Evolutionary conservation across 1,284 basidiomycete genomes (phyloP).

Genomic region (Ustilago cynodontis): DNA sequence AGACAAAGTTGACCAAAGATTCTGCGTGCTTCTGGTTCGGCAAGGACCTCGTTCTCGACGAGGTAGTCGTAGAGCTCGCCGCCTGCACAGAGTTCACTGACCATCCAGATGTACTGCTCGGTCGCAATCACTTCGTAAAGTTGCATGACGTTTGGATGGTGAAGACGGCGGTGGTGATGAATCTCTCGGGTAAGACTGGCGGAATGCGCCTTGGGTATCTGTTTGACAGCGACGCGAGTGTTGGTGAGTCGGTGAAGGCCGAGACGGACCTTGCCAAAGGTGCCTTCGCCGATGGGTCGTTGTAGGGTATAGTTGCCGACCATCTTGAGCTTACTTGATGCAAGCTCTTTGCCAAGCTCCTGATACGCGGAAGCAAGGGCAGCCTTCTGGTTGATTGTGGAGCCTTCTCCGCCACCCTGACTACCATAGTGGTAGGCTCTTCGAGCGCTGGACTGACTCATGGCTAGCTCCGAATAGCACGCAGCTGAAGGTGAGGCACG

Average conservation of each 20-base stretch:
- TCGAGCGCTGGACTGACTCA: constrained; percentile 35
- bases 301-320: constrained; percentile 96
- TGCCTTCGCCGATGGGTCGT: constrained; percentile 94
- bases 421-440: constrained; percentile 27
- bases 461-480: constrained; percentile 8
- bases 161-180: constrained; percentile 95
- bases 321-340: constrained; percentile 86
- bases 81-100: constrained; percentile 94
- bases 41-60: constrained; percentile 70
- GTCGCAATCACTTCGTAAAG: constrained; percentile 98
- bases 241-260: constrained; percentile 88
- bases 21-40: constrained; percentile 67
- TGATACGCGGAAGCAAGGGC: constrained; percentile 89
- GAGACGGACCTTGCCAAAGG: constrained; percentile 88
- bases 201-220: constrained; percentile 87
- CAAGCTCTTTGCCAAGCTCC: constrained; percentile 93
- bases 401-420: constrained; percentile 26
- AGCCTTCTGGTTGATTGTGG: constrained; percentile 60
- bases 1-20: constrained; percentile 71
- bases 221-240: constrained; percentile 84
- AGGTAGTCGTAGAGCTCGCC: constrained; percentile 75
- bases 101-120: constrained; percentile 93
- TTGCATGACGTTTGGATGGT: constrained; percentile 93
- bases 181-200: constrained; percentile 91
- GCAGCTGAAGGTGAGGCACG: background rate